Evolutionary conservation across 73 alveolate species (phyloP).

Genomic region (Blepharisma japonicum): DNA sequence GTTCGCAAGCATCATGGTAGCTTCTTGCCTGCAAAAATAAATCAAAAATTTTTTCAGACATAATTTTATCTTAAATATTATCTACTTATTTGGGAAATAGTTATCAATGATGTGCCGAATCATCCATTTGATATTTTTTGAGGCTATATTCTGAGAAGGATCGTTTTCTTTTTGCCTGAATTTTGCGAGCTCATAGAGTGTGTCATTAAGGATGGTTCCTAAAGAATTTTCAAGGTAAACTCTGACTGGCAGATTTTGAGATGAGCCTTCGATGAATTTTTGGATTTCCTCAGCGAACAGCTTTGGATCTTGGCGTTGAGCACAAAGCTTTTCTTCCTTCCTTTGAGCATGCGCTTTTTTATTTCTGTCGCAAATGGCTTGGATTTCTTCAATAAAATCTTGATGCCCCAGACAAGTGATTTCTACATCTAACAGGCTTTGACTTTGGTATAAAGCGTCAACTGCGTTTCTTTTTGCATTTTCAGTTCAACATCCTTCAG

Average conservation of each 20-base stretch:
- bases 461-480: not conserved
- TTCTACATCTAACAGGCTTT: not conserved
- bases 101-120: slow-evolving; percentile 15
- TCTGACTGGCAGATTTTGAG: slow-evolving; percentile 26
- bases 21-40: too few species aligned
- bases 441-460: not conserved
- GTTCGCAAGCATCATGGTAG: too few species aligned
- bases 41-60: too few species aligned
- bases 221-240: slow-evolving; percentile 22
- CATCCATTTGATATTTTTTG: slow-evolving; percentile 15
- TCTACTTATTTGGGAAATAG: too few species aligned
- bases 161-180: slow-evolving; percentile 20
- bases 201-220: slow-evolving; percentile 22
- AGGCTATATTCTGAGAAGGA: slow-evolving; percentile 22
- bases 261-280: slow-evolving; percentile 1
- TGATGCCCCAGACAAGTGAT: not conserved
- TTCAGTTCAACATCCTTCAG: slow-evolving; percentile 9
- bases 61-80: too few species aligned
- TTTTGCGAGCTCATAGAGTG: not conserved
- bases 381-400: slow-evolving; percentile 22
- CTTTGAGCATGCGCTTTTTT: not conserved
- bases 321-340: not conserved
- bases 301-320: slow-evolving; percentile 8
- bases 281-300: slow-evolving; percentile 23
- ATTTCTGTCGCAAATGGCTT: slow-evolving; percentile 8